Evolutionary conservation across 129 eudicot genomes (phyloP).

Genomic region (Flaveria linearis): DNA sequence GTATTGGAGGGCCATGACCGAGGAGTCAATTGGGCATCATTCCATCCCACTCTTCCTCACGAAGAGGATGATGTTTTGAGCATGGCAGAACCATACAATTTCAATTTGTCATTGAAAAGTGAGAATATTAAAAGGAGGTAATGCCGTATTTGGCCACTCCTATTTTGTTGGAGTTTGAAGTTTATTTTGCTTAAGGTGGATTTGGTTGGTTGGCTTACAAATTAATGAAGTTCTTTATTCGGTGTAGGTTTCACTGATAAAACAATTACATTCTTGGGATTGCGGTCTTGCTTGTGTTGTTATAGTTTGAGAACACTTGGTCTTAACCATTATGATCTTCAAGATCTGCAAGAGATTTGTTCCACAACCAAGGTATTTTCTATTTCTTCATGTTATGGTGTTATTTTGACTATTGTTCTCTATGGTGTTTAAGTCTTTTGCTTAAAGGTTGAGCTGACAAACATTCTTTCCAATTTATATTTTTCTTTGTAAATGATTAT

Average conservation of each 20-base stretch:
- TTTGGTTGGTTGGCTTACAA: not conserved
- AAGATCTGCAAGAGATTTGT: constrained; percentile 19
- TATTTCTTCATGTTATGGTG: no score
- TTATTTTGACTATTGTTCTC: no score
- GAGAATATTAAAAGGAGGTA: constrained; percentile 29
- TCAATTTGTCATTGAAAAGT: constrained; percentile 33
- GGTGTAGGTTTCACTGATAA: constrained; percentile 73
- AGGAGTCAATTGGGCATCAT: no score
- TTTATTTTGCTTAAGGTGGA: not conserved
- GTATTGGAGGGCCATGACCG: no score
- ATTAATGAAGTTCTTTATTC: constrained; percentile 6
- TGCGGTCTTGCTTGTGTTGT: constrained; percentile 99
- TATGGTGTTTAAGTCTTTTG: no score
- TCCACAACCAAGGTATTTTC: no score
- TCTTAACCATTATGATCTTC: constrained; percentile 47
- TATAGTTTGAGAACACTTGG: constrained; percentile 84
- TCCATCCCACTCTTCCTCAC: no score
- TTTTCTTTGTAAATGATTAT: no score
- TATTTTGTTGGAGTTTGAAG: constrained; percentile 43
- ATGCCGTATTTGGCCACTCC: constrained; percentile 40
- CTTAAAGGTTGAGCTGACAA: no score
- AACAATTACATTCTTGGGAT: constrained; percentile 83
- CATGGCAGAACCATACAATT: constrained; percentile 37
- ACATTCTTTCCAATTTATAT: no score
- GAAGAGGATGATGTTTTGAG: constrained; percentile 29